Evolutionary conservation across 495 filamentous ascomycete species (phyloP), one percentile per base, ranked within the genome.

Genomic region (Beverwykella pulmonaria): DNA sequence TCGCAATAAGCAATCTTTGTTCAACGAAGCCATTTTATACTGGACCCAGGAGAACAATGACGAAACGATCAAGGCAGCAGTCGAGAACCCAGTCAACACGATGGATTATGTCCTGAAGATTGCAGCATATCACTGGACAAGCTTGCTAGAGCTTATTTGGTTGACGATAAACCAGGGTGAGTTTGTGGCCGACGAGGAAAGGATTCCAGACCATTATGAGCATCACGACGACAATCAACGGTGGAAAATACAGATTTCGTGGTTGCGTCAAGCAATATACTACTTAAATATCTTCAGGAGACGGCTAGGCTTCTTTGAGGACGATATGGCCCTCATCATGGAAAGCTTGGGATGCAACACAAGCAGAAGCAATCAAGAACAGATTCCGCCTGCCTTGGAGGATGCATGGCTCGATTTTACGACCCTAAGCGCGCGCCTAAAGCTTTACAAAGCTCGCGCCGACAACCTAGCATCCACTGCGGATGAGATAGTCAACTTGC

Each of bases 181-280:
- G 36, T 68, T 52, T 39, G n/a, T 68, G 15, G 58, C 58, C 20
- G 58, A 68, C 48, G 65, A 61, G 26, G 36, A 55, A 29, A 26
- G 23, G 19, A 30, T 20, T 2, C 57, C 26, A 47, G 32, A 9
- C 7, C 50, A 23, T n/a, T 20, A 46, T 2, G 27, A 60, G 12
- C n/a, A 19, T 9, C 19, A 15, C 14, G 23, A 41, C 41, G 34
- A 39, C n/a, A 14, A 39, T 30, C 1, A 60, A 1, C 1, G 47
- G 34, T 68, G 65, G 65, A 68, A 57, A 29, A 56, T 17, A 15
- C 12, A 61, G 36, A 39, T 62, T 19, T 7, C 10, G 8, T 25
- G 32, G n/a, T 14, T 68, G 2, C 23, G 32, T 8, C 20, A 50
- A 2, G n/a, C 58, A 3, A 53, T 30, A 12, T 41, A 49, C 26